These are phyloP conservation scores for Colletotrichum magnum DNA, from an alignment of 2,329 filamentous ascomycete species.

Conservation along the genomic window DNA sequence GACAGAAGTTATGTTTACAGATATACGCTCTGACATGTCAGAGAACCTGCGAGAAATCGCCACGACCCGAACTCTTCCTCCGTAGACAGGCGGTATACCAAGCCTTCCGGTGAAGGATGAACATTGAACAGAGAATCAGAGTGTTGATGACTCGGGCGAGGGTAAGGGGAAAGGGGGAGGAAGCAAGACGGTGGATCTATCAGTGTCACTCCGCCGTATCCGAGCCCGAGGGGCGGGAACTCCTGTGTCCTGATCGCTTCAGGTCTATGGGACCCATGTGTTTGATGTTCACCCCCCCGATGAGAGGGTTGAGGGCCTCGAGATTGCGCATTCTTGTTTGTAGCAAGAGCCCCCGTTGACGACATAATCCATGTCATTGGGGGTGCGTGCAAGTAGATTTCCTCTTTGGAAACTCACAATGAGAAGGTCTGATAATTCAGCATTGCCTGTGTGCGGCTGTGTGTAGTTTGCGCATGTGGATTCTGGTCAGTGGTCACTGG, in stretches of 20 bases:
- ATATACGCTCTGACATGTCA: slow-evolving; percentile 24
- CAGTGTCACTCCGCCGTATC: too few species aligned
- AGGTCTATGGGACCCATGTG: slow-evolving; percentile 18
- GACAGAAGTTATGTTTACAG: slow-evolving; percentile 24
- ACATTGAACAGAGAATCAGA: too few species aligned
- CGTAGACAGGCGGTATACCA: too few species aligned
- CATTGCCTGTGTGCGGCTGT: too few species aligned
- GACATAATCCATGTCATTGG: slow-evolving; percentile 6
- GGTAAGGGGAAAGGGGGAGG: background rate
- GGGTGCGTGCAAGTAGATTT: background rate
- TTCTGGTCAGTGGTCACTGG: too few species aligned
- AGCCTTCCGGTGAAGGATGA: too few species aligned
- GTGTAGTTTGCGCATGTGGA: too few species aligned
- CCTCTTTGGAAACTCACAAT: background rate
- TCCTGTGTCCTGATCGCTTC: slow-evolving; percentile 13
- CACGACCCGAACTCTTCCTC: too few species aligned
- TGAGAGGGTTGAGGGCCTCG: background rate
- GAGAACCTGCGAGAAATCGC: slow-evolving; percentile 28
- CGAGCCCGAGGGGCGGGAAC: slow-evolving; percentile 6
- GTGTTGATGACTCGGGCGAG: slow-evolving; percentile 19
- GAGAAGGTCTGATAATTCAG: too few species aligned
- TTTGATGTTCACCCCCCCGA: slow-evolving; percentile 26
- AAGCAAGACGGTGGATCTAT: too few species aligned
- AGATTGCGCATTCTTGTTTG: background rate
- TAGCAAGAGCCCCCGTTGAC: background rate